A percentile compares a stretch with the other conserved stretches of the same genome.
Evolutionary conservation across 768 basidiomycete species (phyloP).

Genomic region (Mrakia gelida): DNA sequence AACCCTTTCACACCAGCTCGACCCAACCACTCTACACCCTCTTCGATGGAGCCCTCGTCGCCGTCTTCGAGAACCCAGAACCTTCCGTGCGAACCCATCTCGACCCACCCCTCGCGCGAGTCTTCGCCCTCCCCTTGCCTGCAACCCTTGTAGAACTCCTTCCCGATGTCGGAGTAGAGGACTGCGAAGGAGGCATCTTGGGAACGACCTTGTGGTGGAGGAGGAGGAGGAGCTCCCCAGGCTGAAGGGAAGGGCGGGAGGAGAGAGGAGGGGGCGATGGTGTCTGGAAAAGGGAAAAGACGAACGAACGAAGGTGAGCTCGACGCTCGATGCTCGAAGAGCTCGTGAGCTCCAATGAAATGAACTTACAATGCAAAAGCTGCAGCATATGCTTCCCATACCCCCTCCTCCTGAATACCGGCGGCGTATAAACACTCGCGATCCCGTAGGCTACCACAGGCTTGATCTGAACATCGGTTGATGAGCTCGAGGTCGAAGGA

Average conservation of each 20-base stretch:
- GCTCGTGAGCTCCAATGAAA: no score
- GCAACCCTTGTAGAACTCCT: slow-evolving; percentile 20
- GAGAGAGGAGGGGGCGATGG: neutral
- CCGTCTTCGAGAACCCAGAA: neutral
- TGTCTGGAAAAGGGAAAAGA: neutral
- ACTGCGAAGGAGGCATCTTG: slow-evolving; percentile 18
- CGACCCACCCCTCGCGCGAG: slow-evolving; percentile 13
- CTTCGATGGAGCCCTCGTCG: neutral
- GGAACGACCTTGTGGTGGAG: neutral
- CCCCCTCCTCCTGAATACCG: neutral
- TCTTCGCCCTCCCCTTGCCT: neutral
- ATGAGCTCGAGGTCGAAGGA: neutral
- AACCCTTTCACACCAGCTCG: neutral
- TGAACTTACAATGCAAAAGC: slow-evolving; percentile 20
- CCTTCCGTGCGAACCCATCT: slow-evolving; percentile 2
- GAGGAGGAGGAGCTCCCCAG: neutral
- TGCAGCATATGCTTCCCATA: slow-evolving; percentile 22
- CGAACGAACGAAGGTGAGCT: neutral
- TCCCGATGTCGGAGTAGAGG: slow-evolving; percentile 27
- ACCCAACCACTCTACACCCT: neutral
- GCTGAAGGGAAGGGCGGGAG: slow-evolving; percentile 10
- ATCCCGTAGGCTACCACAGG: slow-evolving; percentile 9
- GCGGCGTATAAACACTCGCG: slow-evolving; percentile 22
- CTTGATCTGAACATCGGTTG: neutral
- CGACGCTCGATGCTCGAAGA: no score